These are phyloP conservation scores for Phytophthora tubulina DNA, from an alignment of 352 stramenopile species.

Conservation along the genomic window DNA sequence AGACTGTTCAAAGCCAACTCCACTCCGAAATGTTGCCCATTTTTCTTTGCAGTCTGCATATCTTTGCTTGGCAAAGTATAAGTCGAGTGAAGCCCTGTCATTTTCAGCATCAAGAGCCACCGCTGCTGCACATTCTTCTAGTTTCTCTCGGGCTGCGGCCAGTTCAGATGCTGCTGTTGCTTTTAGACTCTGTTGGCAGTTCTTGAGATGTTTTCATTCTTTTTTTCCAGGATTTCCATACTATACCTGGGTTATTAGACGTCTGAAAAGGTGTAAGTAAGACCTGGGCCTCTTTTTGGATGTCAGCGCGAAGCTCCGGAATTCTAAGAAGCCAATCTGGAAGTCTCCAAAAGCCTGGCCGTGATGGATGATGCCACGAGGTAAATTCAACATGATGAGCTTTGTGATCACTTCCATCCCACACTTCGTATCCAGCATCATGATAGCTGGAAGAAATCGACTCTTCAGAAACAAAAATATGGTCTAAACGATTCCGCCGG, in stretches of 20 bases:
- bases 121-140: constrained; percentile 12
- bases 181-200: constrained; percentile 2
- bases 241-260: constrained; percentile 10
- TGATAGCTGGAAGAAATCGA: constrained; percentile 3
- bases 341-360: constrained; percentile 11
- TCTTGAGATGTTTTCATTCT: constrained; percentile 13
- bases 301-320: constrained; percentile 2
- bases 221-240: constrained; percentile 18
- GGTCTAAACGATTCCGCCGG: constrained; percentile 10
- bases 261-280: neutral
- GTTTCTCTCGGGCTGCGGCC: neutral
- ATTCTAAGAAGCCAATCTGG: constrained; percentile 18
- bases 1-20: constrained; percentile 1
- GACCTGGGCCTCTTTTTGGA: neutral
- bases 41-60: constrained; percentile 5
- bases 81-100: constrained; percentile 4
- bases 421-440: constrained; percentile 4
- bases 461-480: constrained; percentile 10
- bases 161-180: constrained; percentile 1
- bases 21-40: neutral
- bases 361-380: constrained; percentile 18
- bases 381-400: constrained; percentile 21
- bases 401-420: constrained; percentile 13
- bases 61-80: constrained; percentile 13
- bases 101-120: neutral